phyloP scores from a whole-genome alignment of 129 eudicot genomes.

The sunflower (Helianthus annuus) region DNA sequence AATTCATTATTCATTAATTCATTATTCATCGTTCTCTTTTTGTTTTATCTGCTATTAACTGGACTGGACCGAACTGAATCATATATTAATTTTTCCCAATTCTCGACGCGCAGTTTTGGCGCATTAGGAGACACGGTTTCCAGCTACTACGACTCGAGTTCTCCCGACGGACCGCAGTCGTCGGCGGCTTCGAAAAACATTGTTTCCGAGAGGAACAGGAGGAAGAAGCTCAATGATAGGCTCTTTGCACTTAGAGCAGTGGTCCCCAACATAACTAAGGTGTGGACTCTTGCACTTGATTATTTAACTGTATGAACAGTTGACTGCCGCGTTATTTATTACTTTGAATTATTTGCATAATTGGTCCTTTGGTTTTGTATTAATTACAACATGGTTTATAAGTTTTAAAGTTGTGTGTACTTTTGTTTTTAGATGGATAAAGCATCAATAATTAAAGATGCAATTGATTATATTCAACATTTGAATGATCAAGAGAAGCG shows the following conservation, averaged over 20 bases:
- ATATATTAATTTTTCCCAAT: neutral
- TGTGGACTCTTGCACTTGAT: conserved; percentile 27
- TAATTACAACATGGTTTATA: too few relatives aligned
- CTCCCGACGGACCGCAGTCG: conserved; percentile 80
- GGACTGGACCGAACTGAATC: neutral
- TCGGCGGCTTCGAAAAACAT: conserved; percentile 72
- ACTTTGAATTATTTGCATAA: neutral
- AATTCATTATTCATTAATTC: neutral
- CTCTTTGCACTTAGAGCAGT: conserved; percentile 89
- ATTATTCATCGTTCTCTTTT: neutral
- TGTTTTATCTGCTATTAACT: neutral
- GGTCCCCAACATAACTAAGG: conserved; percentile 95
- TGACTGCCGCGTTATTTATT: conserved; percentile 7
- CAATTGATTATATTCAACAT: conserved; percentile 70
- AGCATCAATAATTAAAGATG: conserved; percentile 87
- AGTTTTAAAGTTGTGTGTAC: neutral
- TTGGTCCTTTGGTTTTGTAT: neutral
- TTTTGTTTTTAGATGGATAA: conserved; percentile 71
- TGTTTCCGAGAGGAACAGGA: conserved; percentile 81
- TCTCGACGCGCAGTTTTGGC: conserved; percentile 38
- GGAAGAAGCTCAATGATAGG: conserved; percentile 83
- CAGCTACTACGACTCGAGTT: conserved; percentile 74
- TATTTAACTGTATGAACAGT: conserved; percentile 1
- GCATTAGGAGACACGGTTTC: conserved; percentile 64
- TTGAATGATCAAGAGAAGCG: conserved; percentile 69